phyloP scores from a whole-genome alignment of 2,329 filamentous ascomycete species.

The Penicillium sp. region DNA sequence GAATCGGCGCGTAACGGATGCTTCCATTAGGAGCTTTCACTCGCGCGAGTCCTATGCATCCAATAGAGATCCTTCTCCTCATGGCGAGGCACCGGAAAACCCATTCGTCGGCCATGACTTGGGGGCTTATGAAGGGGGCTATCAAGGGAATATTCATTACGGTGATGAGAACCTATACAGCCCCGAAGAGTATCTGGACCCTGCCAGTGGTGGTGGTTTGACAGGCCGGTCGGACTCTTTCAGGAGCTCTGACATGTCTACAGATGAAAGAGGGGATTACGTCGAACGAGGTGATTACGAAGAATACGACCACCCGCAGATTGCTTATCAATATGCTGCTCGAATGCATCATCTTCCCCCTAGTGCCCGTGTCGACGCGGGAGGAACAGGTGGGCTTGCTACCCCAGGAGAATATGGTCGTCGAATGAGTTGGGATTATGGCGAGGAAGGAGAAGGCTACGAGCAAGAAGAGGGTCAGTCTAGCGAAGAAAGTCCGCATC shows the following conservation, averaged over 20 bases:
- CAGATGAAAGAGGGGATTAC: conserved; percentile 25
- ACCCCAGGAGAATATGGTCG: conserved; percentile 65
- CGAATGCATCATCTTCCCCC: conserved; percentile 57
- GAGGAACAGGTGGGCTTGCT: conserved; percentile 84
- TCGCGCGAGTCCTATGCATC: conserved; percentile 43
- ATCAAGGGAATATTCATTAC: conserved; percentile 61
- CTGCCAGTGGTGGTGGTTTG: conserved; percentile 16
- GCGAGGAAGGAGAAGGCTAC: conserved; percentile 76
- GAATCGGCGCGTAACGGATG: conserved; percentile 58
- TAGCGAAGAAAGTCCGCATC: conserved; percentile 64
- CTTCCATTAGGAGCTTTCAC: conserved; percentile 50
- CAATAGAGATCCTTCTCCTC: conserved; percentile 26
- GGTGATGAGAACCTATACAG: conserved; percentile 48
- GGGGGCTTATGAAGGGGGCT: conserved; percentile 72
- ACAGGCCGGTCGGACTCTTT: conserved; percentile 27
- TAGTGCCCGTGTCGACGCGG: conserved; percentile 77
- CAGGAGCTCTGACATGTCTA: conserved; percentile 28
- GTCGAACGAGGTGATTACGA: conserved; percentile 28
- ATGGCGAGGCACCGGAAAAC: conserved; percentile 58
- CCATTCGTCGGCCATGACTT: conserved; percentile 74
- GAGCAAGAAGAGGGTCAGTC: conserved; percentile 50
- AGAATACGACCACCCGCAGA: conserved; percentile 37
- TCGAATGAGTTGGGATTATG: conserved; percentile 87
- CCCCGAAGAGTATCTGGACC: conserved; percentile 21
- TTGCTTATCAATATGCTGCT: conserved; percentile 55